Percentiles rank a stretch among this genome's conserved stretches.
Evolutionary conservation across 352 stramenopile genomes (phyloP).

Genomic region (Pelagophyceae sp.): DNA sequence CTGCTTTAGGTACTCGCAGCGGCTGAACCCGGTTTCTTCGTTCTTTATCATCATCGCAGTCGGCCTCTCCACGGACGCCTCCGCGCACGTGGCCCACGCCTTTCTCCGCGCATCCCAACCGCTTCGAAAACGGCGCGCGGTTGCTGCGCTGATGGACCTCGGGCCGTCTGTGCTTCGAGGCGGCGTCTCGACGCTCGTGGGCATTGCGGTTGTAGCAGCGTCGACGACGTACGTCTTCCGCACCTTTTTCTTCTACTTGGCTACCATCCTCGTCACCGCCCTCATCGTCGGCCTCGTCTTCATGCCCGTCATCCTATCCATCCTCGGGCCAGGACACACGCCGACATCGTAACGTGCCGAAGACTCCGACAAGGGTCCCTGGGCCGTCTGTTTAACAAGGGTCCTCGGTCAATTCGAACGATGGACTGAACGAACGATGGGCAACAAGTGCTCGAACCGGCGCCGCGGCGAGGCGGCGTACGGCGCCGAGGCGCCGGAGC

Average conservation of each 20-base stretch:
- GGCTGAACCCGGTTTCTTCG: neutral
- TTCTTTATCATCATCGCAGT: conserved; percentile 15
- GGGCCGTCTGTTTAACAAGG: too few relatives aligned
- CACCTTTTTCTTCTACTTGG: conserved; percentile 1
- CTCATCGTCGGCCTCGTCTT: neutral
- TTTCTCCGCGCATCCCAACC: neutral
- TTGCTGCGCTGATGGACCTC: neutral
- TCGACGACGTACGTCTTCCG: conserved; percentile 3
- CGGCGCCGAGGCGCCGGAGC: neutral
- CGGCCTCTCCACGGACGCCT: conserved; percentile 2
- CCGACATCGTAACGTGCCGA: too few relatives aligned
- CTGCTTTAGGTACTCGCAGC: too few relatives aligned
- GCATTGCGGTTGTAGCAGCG: neutral
- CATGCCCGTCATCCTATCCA: neutral
- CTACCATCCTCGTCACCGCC: conserved; percentile 7
- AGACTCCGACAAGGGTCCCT: too few relatives aligned
- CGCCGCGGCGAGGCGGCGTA: neutral
- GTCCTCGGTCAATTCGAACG: too few relatives aligned
- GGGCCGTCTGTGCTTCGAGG: neutral
- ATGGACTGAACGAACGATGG: neutral
- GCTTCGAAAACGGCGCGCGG: neutral
- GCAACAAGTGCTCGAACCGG: neutral
- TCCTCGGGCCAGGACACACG: neutral
- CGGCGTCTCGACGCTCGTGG: neutral
- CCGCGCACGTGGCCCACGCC: neutral